Base-by-base conservation (phyloP, 305 asterid genomes). In the Galium porrigens region DNA sequence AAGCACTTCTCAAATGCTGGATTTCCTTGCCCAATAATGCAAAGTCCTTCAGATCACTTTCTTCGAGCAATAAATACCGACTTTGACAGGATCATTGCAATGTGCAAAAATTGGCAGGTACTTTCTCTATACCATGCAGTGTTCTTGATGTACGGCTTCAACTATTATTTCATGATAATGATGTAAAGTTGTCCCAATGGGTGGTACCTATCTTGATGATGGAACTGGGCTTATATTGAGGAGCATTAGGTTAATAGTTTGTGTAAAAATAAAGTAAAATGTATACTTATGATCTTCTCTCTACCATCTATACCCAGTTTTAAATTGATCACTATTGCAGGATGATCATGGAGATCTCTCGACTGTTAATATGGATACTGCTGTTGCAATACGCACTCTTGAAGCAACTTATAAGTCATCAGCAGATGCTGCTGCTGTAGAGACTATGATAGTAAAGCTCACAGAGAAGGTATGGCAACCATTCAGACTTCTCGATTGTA, bases 21-120 rank as follows among this genome's bases (percentile, higher is more conserved):
- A 80, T 94, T 94, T 79, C 99, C 99, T 72, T 94, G 99, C 73
- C 99, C 99, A 9, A 94, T 94, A 71, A 94, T 94, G 99, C 99
- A 94, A 86, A 94, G 99, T 78, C 99, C 99, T 63, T 87, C 99
- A 0, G 99, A 92, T 76, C 99, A 92, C 79, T 92, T 92, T 66
- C 87, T 92, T 74, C 95, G 99, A 70, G 99, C 97, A 54, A 92
- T 92, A 81, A 89, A 92, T 72, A 87, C 97, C 4, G 96, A 92
- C 74, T 92, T 92, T 51, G 99, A 92, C 76, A 78, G 97, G 79
- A 92, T 92, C 73, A 92, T 92, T 80, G 94, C 95, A 17, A 89
- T 89, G 95, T 94, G 96, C 92, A 94, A 88, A 86, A 89, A 90
- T 73, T 94, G 97, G 99, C 99, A 89, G 99, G 99, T 94, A 82